Evolutionary conservation across 1,284 basidiomycete species (phyloP), one percentile per base, ranked within the genome.

Genomic region (Sporisorium scitamineum): DNA sequence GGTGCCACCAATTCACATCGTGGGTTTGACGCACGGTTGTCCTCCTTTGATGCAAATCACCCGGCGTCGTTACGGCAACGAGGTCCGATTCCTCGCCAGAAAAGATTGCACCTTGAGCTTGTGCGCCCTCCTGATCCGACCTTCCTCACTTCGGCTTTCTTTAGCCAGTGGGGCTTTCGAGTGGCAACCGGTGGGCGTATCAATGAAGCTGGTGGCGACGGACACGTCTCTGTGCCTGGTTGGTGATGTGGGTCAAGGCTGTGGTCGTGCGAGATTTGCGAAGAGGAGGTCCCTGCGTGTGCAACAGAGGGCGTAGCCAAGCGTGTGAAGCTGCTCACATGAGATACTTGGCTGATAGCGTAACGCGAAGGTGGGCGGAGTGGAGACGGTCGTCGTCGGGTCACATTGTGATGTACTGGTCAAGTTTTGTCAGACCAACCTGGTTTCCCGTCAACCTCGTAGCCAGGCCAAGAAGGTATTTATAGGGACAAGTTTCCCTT

Each of bases 321-420:
- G 18, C 18, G 18, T 20, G 48, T 50, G 48, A 31, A 27, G 27
- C 26, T 29, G 47, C 24, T 48, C 47, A 29, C 18, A 48, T 29
- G 47, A 48, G 47, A 24, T 9, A 29, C 47, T 31, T 29, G 27
- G 18, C 47, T n/a, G 47, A 4, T 29, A 48, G 47, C 27, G 27
- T 29, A 31, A 3, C 47, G 27, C 47, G 3, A n/a, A 27, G 10
- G 48, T 50, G 48, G 48, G 48, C n/a, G 20, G 20, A n/a, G 48
- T 50, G 48, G 48, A n/a, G 18, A 31, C 48, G 29, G 48, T 20
- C n/a, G 48, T 31, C 48, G 22, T n/a, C n/a, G n/a, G 29, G 48
- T 48, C 27, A 29, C 47, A n/a, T 48, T 48, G 27, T 26, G 45
- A 27, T 11, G 24, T 26, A 11, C 20, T 47, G 14, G 16, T 27